A percentile compares a stretch with the other conserved stretches of the same genome.
Evolutionary conservation across 1,284 basidiomycete species (phyloP).

Genomic region (Naganishia sp.): DNA sequence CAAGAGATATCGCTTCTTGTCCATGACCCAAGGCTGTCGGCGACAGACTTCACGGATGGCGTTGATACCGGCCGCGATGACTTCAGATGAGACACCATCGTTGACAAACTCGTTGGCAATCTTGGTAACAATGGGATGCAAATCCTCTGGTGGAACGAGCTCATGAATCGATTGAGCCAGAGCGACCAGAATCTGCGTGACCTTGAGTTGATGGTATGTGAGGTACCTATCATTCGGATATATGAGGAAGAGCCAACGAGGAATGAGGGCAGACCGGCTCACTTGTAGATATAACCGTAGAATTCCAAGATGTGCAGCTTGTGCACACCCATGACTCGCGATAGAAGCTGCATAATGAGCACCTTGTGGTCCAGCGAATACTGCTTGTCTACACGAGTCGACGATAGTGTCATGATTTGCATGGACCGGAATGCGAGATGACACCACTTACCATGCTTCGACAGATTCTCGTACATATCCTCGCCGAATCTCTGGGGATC

Average conservation of each 20-base stretch:
- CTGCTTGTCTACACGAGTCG: slow-evolving; percentile 68
- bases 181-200: slow-evolving; percentile 90
- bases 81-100: slow-evolving; percentile 92
- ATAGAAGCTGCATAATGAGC: slow-evolving; percentile 93
- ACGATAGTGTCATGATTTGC: not conserved
- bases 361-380: slow-evolving; percentile 96
- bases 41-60: slow-evolving; percentile 89
- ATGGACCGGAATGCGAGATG: not conserved
- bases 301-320: slow-evolving; percentile 93
- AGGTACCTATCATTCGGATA: slow-evolving; percentile 66
- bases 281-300: slow-evolving; percentile 89
- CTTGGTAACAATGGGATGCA: slow-evolving; percentile 87
- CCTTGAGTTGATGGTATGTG: slow-evolving; percentile 86
- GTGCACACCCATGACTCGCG: slow-evolving; percentile 91
- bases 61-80: slow-evolving; percentile 94
- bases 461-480: slow-evolving; percentile 85
- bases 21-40: slow-evolving; percentile 93
- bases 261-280: slow-evolving; percentile 19
- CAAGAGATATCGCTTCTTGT: slow-evolving; percentile 77
- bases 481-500: slow-evolving; percentile 97
- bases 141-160: slow-evolving; percentile 88
- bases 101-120: slow-evolving; percentile 95
- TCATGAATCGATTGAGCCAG: slow-evolving; percentile 96
- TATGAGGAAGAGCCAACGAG: not conserved
- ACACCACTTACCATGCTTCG: slow-evolving; percentile 60